These are phyloP conservation scores for Anisodus tanguticus DNA, from an alignment of 257 asterid genomes.

Conservation along the genomic window DNA sequence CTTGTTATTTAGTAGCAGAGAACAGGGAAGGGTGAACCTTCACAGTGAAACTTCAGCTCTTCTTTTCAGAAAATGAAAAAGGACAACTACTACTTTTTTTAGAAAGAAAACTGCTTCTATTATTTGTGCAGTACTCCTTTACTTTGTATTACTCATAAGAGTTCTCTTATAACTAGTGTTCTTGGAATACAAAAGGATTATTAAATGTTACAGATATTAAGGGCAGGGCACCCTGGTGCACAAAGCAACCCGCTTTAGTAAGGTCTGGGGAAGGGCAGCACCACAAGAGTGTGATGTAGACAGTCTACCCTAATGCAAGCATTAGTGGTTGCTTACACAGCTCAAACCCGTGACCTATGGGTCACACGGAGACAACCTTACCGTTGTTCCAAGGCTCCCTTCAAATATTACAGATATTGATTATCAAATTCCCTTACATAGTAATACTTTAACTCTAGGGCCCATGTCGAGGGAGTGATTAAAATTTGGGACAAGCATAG, in stretches of 20 bases:
- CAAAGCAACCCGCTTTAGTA: no score
- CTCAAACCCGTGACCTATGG: no score
- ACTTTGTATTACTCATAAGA: not conserved
- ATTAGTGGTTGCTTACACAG: no score
- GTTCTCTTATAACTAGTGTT: constrained; percentile 1
- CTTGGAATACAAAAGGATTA: not conserved
- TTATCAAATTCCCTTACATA: not conserved
- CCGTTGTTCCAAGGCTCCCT: no score
- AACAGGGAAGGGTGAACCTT: not conserved
- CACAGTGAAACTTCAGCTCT: not conserved
- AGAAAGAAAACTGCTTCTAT: constrained; percentile 2
- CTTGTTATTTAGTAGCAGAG: not conserved
- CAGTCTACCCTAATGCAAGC: no score
- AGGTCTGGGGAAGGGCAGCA: no score
- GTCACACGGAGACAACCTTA: no score
- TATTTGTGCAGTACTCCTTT: constrained; percentile 6
- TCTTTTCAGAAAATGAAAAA: not conserved
- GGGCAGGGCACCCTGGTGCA: no score
- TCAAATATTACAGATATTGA: no score
- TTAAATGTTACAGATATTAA: not conserved
- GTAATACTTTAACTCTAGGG: not conserved
- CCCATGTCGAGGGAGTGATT: not conserved
- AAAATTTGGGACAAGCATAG: not conserved
- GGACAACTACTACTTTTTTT: not conserved
- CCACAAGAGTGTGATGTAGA: no score